phyloP scores from a whole-genome alignment of 2,329 filamentous ascomycete species.

The Mycocentrospora acerina region DNA sequence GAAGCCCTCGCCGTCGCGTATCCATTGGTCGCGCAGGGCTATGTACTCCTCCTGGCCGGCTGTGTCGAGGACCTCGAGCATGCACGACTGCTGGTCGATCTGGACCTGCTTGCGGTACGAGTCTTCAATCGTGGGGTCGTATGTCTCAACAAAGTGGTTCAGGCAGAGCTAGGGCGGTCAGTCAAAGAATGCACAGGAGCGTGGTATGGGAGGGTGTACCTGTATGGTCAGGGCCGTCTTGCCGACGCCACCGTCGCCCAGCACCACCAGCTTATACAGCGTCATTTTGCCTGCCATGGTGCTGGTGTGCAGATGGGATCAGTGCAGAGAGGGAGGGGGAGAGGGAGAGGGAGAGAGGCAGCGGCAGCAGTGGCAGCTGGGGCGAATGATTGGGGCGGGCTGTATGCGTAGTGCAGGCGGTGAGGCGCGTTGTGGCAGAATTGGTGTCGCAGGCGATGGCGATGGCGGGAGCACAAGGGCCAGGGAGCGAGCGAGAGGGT shows the following conservation, averaged over 20 bases:
- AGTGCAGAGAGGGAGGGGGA: no score
- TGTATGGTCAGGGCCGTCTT: slow-evolving; percentile 93
- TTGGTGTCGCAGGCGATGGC: slow-evolving; percentile 12
- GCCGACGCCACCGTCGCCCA: slow-evolving; percentile 90
- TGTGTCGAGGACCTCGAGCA: slow-evolving; percentile 96
- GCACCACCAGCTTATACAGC: slow-evolving; percentile 91
- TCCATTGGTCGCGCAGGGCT: slow-evolving; percentile 95
- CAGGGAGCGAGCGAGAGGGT: slow-evolving; percentile 28
- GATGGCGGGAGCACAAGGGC: no score
- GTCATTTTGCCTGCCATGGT: slow-evolving; percentile 92
- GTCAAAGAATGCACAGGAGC: slow-evolving; percentile 2
- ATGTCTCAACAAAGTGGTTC: slow-evolving; percentile 97
- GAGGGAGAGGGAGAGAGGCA: no score
- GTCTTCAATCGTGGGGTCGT: slow-evolving; percentile 69
- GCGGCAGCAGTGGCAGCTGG: no score
- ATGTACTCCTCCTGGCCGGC: slow-evolving; percentile 99
- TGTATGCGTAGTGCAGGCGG: slow-evolving; percentile 14
- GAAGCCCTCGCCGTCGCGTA: slow-evolving; percentile 95
- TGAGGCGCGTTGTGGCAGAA: slow-evolving; percentile 20
- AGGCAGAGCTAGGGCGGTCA: slow-evolving; percentile 72
- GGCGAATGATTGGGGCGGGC: no score
- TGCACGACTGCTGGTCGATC: slow-evolving; percentile 92
- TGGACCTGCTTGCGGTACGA: slow-evolving; percentile 71
- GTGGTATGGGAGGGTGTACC: slow-evolving; percentile 63
- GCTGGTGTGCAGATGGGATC: slow-evolving; percentile 2